Percentiles rank a stretch among this genome's conserved stretches.
Evolutionary conservation across 2,329 filamentous ascomycete genomes (phyloP).

Genomic region (Colletotrichum sp.): DNA sequence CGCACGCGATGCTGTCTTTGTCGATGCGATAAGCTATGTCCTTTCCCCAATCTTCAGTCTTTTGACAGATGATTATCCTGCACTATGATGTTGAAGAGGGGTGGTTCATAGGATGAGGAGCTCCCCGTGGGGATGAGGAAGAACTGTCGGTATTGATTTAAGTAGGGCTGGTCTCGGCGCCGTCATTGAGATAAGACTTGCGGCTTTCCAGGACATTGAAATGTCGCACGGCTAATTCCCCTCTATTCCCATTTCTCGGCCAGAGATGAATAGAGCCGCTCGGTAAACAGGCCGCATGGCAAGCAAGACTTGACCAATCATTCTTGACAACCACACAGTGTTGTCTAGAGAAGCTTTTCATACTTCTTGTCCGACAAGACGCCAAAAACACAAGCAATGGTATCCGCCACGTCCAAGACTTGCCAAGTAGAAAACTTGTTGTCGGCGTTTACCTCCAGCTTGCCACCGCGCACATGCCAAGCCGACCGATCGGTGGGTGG

Average conservation of each 20-base stretch:
- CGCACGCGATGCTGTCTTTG: not conserved
- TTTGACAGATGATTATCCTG: not conserved
- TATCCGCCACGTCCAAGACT: not conserved
- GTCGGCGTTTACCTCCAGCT: not conserved
- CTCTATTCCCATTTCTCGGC: not conserved
- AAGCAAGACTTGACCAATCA: not conserved
- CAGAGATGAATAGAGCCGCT: not conserved
- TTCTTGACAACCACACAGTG: not conserved
- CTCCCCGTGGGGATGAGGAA: not conserved
- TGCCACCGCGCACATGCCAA: not conserved
- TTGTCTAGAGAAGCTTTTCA: not conserved
- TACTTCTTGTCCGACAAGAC: not conserved
- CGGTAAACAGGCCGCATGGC: not conserved
- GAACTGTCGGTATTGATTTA: not conserved
- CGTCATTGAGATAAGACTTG: not conserved
- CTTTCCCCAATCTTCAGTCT: not conserved
- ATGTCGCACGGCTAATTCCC: not conserved
- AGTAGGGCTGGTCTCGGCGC: not conserved
- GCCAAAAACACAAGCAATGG: not conserved
- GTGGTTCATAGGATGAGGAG: not conserved
- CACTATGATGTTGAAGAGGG: not conserved
- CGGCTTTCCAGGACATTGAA: not conserved
- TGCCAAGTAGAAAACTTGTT: not conserved
- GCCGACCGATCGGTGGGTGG: not conserved
- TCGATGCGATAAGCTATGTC: not conserved